A percentile compares a stretch with the other conserved stretches of the same genome.
Conservation (phyloP, 768 basidiomycete genomes). For the Aureoboletus auriporus region DNA sequence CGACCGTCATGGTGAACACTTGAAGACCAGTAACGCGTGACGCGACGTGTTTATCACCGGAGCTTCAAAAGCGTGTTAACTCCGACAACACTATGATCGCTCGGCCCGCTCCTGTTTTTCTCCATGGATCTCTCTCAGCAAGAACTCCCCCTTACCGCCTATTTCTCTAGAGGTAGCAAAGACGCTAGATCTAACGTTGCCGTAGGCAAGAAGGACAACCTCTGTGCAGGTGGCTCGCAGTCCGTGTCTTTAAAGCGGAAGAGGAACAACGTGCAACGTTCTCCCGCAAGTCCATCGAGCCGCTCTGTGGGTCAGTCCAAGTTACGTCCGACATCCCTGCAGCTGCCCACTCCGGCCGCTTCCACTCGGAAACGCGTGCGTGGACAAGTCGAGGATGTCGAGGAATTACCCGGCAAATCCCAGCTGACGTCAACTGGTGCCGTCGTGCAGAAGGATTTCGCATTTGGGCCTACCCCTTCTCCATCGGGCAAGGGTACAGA, state of each 20-base stretch:
- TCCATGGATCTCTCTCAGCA: slow-evolving; percentile 31
- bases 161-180: slow-evolving; percentile 20
- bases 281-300: background rate
- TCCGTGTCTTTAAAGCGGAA: slow-evolving; percentile 17
- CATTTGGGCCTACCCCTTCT: background rate
- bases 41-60: slow-evolving; percentile 24
- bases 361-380: slow-evolving; percentile 16
- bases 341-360: slow-evolving; percentile 23
- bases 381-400: background rate
- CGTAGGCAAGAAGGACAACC: slow-evolving; percentile 3
- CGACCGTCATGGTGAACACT: slow-evolving; percentile 8
- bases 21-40: slow-evolving; percentile 5
- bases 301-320: slow-evolving; percentile 2
- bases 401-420: background rate
- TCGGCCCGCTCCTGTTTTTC: background rate
- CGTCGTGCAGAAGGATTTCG: slow-evolving; percentile 1
- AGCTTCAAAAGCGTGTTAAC: slow-evolving; percentile 37
- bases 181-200: slow-evolving; percentile 2
- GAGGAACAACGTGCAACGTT: slow-evolving; percentile 3
- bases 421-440: background rate
- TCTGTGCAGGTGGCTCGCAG: background rate
- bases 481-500: background rate
- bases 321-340: slow-evolving; percentile 1
- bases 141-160: slow-evolving; percentile 29
- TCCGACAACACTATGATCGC: slow-evolving; percentile 23